A percentile compares a stretch with the other conserved stretches of the same genome.
These are phyloP conservation scores for Populus tremula DNA, from an alignment of 345 rosid species.

Conservation along the genomic window DNA sequence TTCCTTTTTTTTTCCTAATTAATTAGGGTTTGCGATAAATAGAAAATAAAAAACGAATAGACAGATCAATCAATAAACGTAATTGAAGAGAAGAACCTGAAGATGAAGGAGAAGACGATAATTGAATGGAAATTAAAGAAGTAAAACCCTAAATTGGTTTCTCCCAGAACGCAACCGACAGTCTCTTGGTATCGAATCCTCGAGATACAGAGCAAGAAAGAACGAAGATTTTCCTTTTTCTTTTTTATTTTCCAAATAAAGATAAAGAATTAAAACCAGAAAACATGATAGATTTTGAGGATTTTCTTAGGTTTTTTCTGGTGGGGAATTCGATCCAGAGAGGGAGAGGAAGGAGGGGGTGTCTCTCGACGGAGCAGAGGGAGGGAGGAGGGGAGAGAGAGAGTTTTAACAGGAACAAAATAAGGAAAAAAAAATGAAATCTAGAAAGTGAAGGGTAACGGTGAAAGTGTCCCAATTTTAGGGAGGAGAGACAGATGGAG, in stretches of 20 bases:
- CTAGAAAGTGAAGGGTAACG: background rate
- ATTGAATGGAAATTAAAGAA: background rate
- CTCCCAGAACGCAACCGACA: slow-evolving; percentile 15
- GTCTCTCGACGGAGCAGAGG: slow-evolving; percentile 9
- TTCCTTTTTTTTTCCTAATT: background rate
- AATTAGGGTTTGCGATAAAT: slow-evolving; percentile 22
- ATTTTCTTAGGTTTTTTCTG: background rate
- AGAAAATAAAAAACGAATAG: background rate
- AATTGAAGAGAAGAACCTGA: background rate
- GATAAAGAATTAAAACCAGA: background rate
- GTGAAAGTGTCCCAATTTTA: slow-evolving; percentile 13
- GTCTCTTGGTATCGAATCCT: slow-evolving; percentile 19
- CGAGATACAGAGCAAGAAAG: background rate
- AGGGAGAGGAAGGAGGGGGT: background rate
- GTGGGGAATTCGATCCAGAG: slow-evolving; percentile 20
- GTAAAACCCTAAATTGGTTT: slow-evolving; percentile 8
- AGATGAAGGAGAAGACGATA: background rate
- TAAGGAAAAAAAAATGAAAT: background rate
- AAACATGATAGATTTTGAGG: background rate
- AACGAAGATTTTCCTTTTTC: background rate
- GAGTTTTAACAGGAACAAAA: background rate
- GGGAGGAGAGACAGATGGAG: background rate
- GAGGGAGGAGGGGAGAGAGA: background rate
- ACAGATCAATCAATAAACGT: background rate
- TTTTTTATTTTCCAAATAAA: background rate